These are phyloP conservation scores for Metschnikowia kofuensis DNA, from an alignment of 805 yeast species.

Conservation along the genomic window DNA sequence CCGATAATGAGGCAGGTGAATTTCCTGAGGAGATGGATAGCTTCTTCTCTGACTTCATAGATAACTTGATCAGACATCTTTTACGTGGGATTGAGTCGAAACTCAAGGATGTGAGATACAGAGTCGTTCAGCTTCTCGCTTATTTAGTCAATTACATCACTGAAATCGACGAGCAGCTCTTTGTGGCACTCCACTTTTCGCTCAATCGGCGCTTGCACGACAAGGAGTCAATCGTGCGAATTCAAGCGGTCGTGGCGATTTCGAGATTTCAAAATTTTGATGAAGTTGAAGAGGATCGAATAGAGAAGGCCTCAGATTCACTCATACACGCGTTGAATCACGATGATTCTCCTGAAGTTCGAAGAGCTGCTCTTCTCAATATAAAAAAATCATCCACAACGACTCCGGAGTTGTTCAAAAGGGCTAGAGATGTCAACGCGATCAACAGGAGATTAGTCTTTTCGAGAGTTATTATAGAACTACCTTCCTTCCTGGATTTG, in stretches of 20 bases:
- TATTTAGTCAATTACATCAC: conserved; percentile 67
- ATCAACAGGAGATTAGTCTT: conserved; percentile 72
- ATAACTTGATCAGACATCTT: conserved; percentile 60
- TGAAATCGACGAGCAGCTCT: conserved; percentile 71
- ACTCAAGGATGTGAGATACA: conserved; percentile 72
- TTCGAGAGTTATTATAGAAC: conserved; percentile 61
- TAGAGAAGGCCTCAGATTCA: conserved; percentile 18
- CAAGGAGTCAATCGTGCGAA: conserved; percentile 72
- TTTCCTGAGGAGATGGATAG: conserved; percentile 31
- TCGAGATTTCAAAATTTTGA: conserved; percentile 64
- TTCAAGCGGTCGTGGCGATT: conserved; percentile 79
- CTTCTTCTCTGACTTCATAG: conserved; percentile 52
- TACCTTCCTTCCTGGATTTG: conserved; percentile 51
- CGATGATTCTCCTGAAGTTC: conserved; percentile 85
- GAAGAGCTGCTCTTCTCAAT: conserved; percentile 79
- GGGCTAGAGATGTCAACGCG: conserved; percentile 78
- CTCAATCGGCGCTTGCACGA: conserved; percentile 65
- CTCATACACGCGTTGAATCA: conserved; percentile 56
- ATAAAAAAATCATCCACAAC: conserved; percentile 55
- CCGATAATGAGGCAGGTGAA: conserved; percentile 30
- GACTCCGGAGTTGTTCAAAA: conserved; percentile 59
- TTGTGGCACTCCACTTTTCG: conserved; percentile 57
- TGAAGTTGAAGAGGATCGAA: conserved; percentile 21
- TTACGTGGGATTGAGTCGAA: conserved; percentile 76
- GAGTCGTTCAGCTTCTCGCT: conserved; percentile 75